Percentiles rank a stretch among this genome's conserved stretches.
These are phyloP conservation scores for Auricularia sp. DNA, from an alignment of 768 basidiomycete genomes.

Conservation along the genomic window DNA sequence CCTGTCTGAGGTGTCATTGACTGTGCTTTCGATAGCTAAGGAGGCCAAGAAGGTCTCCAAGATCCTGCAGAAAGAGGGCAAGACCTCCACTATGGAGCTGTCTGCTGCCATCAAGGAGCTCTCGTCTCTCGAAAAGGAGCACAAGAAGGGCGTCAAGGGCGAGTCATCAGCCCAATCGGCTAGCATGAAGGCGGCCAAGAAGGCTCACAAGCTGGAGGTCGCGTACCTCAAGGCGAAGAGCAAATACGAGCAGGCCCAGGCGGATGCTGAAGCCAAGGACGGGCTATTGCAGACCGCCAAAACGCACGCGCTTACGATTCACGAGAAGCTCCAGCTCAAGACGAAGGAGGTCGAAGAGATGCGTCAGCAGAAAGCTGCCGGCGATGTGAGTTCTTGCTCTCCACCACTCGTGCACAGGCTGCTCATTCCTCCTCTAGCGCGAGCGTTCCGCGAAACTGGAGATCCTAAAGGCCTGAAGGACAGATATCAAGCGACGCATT, in stretches of 20 bases:
- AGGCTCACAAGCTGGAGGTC: conserved; percentile 55
- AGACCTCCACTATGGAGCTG: conserved; percentile 55
- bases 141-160: conserved; percentile 55
- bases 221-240: conserved; percentile 52
- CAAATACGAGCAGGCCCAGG: conserved; percentile 43
- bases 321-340: conserved; percentile 58
- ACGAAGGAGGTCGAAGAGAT: conserved; percentile 63
- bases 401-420: conserved; percentile 5
- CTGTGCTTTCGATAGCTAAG: conserved; percentile 30
- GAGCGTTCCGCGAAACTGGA: conserved; percentile 46
- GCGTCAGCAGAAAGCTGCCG: conserved; percentile 52
- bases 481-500: too few species aligned
- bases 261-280: conserved; percentile 36
- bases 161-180: conserved; percentile 48
- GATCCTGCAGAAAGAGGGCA: conserved; percentile 60
- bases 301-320: conserved; percentile 46
- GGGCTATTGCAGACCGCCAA: conserved; percentile 42
- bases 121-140: conserved; percentile 56
- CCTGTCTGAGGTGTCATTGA: not conserved
- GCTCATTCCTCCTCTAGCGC: conserved; percentile 22
- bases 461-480: not conserved
- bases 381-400: conserved; percentile 37
- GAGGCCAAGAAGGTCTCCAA: conserved; percentile 55
- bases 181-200: conserved; percentile 43
- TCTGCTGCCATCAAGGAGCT: conserved; percentile 54